Conservation (phyloP, 1,139 yeast genomes). For the Meyerozyma carpophila region DNA sequence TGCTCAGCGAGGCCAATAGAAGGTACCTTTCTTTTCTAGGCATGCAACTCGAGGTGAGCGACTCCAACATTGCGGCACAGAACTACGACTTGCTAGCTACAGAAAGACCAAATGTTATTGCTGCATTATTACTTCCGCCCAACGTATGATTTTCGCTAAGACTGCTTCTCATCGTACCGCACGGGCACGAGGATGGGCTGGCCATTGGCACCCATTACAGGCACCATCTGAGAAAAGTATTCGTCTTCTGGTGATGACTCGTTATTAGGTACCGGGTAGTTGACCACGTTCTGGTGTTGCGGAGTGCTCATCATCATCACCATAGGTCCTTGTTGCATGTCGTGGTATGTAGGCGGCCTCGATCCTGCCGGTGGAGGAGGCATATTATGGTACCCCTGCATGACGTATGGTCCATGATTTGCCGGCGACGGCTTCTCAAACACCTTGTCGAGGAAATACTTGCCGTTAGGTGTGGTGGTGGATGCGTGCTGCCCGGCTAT, state of each 20-base stretch:
- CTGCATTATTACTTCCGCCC: slow-evolving; percentile 68
- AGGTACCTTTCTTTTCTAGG: slow-evolving; percentile 51
- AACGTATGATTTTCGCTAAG: slow-evolving; percentile 32
- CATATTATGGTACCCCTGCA: slow-evolving; percentile 21
- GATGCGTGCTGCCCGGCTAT: slow-evolving; percentile 21
- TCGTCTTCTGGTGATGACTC: neutral
- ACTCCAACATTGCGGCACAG: slow-evolving; percentile 61
- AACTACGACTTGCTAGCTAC: slow-evolving; percentile 73
- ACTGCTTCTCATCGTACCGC: neutral
- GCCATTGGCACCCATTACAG: slow-evolving; percentile 1
- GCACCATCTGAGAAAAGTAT: slow-evolving; percentile 1
- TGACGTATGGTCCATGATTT: slow-evolving; percentile 12
- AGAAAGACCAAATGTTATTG: slow-evolving; percentile 69
- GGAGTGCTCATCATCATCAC: slow-evolving; percentile 46
- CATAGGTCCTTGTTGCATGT: slow-evolving; percentile 14
- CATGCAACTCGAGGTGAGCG: slow-evolving; percentile 63
- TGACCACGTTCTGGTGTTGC: slow-evolving; percentile 22
- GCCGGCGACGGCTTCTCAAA: slow-evolving; percentile 38
- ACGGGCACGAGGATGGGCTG: neutral
- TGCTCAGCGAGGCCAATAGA: slow-evolving; percentile 53
- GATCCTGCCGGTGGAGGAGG: slow-evolving; percentile 18
- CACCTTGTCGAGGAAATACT: slow-evolving; percentile 34
- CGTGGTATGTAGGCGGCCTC: slow-evolving; percentile 9
- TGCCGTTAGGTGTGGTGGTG: slow-evolving; percentile 40
- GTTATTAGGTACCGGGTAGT: slow-evolving; percentile 4